phyloP scores from a whole-genome alignment of 164 flowering plant genomes.

The Vitis vinifera region ASM3070453v1 NC_081821.1:4024501-4025000 shows the following conservation, averaged over 20 bases:
- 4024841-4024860: neutral
- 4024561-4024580: no score
- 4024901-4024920: slow-evolving; percentile 16
- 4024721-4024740: slow-evolving; percentile 8
- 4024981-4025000: neutral
- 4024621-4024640: neutral
- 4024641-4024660: slow-evolving; percentile 7
- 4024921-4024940: neutral
- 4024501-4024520: no score
- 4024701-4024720: slow-evolving; percentile 12
- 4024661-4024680: slow-evolving; percentile 15
- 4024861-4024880: neutral
- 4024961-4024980: slow-evolving; percentile 12
- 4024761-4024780: no score
- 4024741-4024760: slow-evolving; percentile 15
- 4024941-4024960: slow-evolving; percentile 26
- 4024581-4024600: no score
- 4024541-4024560: no score
- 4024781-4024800: no score
- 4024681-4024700: neutral
- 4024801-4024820: no score
- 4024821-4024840: neutral
- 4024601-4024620: no score
- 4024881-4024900: neutral
- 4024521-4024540: no score